Base-by-base conservation (phyloP, 1,284 basidiomycete genomes). In the Trametes hirsuta region DNA sequence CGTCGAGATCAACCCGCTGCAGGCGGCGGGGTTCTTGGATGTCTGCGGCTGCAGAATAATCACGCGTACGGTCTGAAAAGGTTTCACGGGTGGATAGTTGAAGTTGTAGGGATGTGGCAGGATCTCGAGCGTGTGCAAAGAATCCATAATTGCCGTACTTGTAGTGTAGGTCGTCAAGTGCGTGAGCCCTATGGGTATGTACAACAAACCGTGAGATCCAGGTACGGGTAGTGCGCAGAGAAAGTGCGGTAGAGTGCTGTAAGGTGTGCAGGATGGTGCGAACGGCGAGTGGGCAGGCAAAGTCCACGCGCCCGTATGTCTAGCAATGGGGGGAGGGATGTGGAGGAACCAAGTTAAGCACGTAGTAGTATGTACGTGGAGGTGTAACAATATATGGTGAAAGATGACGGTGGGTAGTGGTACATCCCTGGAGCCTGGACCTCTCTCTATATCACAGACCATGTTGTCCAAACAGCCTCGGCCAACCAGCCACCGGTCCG, bases 401-500 rank as follows among this genome's bases (percentile, higher is more conserved):
- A 48, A 61, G 58, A 55, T 52, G 47, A 30, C 15, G 42, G 42
- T 45, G 30, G 25, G 47, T 62, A 59, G 54, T 61, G 40, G 53
- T 65, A 65, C 64, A 65, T 52, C 56, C 55, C 56, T 58, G 45
- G 21, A 47, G 48, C 34, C 53, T 47, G 49, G 55, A 46, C 53
- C 61, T 65, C 30, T 30, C 30, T 30, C 61, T 65, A 65, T 63
- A 57, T 56, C 64, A 65, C 64, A 63, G 37, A 35, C 55, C 6
- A 36, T 47, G 37, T 30, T 51, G 58, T 58, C 60, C 50, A 45
- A 61, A 44, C 58, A 46, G 54, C 51, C 47, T 34, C 59, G 41
- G 55, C 42, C 48, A 51, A 61, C 58, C 53, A 50, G 56, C 58
- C 53, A 30, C 47, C 53, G 36, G 50, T 22, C 51, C 55, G 49